Evolutionary conservation across 202 grass and related monocot species (phyloP).

Genomic region (Eragrostis tef): DNA sequence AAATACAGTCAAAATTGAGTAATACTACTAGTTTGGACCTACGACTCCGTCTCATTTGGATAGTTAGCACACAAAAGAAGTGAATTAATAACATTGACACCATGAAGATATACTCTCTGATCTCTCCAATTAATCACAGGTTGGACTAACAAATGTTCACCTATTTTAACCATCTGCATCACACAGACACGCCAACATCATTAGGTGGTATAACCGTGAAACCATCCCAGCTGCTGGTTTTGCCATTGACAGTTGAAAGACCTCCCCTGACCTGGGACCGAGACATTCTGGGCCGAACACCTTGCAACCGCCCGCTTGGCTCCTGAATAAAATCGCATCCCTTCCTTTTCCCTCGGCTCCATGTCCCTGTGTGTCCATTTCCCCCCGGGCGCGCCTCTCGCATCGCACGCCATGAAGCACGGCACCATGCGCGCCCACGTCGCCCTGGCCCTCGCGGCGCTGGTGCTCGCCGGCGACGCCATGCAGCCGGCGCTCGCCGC

Average conservation of each 20-base stretch:
- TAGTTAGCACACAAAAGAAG: not conserved
- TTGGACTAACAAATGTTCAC: not conserved
- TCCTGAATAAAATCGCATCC: slow-evolving; percentile 48
- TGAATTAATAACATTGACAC: not conserved
- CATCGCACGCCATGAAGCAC: slow-evolving; percentile 39
- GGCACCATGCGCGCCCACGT: slow-evolving; percentile 40
- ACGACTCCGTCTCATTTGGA: not conserved
- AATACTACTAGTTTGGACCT: not conserved
- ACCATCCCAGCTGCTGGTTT: not conserved
- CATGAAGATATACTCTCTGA: not conserved
- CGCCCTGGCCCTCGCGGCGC: slow-evolving; percentile 47
- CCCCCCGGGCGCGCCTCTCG: slow-evolving; percentile 3
- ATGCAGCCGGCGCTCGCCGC: slow-evolving; percentile 24
- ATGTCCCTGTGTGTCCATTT: not conserved
- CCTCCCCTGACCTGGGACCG: not conserved
- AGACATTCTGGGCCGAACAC: slow-evolving; percentile 56
- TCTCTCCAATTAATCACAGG: not conserved
- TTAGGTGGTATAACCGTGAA: not conserved
- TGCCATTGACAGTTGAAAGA: slow-evolving; percentile 4
- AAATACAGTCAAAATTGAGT: not conserved
- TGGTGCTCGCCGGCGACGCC: slow-evolving; percentile 47
- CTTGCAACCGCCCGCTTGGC: not conserved
- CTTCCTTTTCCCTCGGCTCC: slow-evolving; percentile 35
- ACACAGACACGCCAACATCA: not conserved
- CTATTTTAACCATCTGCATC: not conserved